These are phyloP conservation scores for Harringtonia lauricola DNA, from an alignment of 2,329 filamentous ascomycete genomes.

Conservation along the genomic window DNA sequence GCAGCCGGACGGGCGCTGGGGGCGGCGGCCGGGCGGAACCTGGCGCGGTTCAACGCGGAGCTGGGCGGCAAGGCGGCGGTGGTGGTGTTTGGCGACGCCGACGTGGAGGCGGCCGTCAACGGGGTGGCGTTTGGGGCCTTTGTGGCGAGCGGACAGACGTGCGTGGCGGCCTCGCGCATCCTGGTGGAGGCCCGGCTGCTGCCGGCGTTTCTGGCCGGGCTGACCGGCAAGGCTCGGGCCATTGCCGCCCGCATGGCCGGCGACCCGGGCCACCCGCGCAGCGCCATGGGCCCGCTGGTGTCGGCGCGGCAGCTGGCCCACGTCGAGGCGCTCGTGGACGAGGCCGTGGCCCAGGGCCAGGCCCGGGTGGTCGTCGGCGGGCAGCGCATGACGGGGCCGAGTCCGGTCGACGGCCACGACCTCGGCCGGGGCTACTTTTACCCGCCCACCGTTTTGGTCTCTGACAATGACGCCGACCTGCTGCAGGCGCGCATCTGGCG, in stretches of 20 bases:
- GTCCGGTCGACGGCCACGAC: slow-evolving; percentile 37
- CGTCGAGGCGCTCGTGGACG: slow-evolving; percentile 53
- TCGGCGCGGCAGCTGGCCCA: slow-evolving; percentile 52
- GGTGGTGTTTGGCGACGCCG: slow-evolving; percentile 54
- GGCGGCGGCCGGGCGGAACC: slow-evolving; percentile 51
- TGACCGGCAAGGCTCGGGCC: slow-evolving; percentile 51
- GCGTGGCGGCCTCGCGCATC: slow-evolving; percentile 62
- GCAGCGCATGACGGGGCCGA: slow-evolving; percentile 32
- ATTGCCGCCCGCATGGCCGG: slow-evolving; percentile 41
- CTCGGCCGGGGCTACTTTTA: slow-evolving; percentile 60
- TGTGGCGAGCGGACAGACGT: slow-evolving; percentile 44
- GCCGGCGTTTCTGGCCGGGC: slow-evolving; percentile 50
- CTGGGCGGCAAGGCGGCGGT: slow-evolving; percentile 62
- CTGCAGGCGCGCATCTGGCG: slow-evolving; percentile 61
- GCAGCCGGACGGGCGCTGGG: slow-evolving; percentile 58
- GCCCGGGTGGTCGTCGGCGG: slow-evolving; percentile 32
- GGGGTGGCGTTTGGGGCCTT: slow-evolving; percentile 53
- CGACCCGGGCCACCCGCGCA: slow-evolving; percentile 40
- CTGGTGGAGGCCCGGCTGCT: slow-evolving; percentile 61
- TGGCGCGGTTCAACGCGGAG: slow-evolving; percentile 61
- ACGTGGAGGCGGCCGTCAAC: slow-evolving; percentile 55
- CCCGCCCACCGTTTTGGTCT: slow-evolving; percentile 61
- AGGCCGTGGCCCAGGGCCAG: slow-evolving; percentile 45
- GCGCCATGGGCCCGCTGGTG: slow-evolving; percentile 54
- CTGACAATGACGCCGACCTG: slow-evolving; percentile 36